A percentile compares a stretch with the other conserved stretches of the same genome.
Evolutionary conservation across 1,139 yeast species (phyloP).

Genomic region (Oligophagozyma castellii): DNA sequence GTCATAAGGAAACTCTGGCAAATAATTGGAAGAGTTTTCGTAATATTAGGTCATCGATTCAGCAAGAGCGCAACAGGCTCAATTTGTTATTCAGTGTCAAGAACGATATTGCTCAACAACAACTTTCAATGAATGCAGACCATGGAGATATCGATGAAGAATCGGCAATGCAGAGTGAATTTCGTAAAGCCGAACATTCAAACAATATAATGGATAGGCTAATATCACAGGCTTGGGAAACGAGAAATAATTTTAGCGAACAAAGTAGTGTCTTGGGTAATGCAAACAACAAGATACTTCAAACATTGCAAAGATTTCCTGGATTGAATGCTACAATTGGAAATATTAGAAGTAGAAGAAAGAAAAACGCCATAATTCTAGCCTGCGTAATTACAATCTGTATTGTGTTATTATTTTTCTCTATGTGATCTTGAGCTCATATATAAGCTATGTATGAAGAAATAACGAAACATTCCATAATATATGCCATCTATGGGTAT

Average conservation of each 20-base stretch:
- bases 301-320: slow-evolving; percentile 56
- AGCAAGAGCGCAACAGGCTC: slow-evolving; percentile 62
- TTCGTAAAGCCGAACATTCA: slow-evolving; percentile 58
- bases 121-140: slow-evolving; percentile 18
- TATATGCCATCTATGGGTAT: not conserved
- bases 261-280: slow-evolving; percentile 54
- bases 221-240: slow-evolving; percentile 71
- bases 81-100: slow-evolving; percentile 67
- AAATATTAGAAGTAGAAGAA: slow-evolving; percentile 77
- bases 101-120: slow-evolving; percentile 42
- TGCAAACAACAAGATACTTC: slow-evolving; percentile 52
- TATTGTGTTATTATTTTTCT: slow-evolving; percentile 52
- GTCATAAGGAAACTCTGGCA: slow-evolving; percentile 64
- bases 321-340: slow-evolving; percentile 67
- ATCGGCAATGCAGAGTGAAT: slow-evolving; percentile 66
- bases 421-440: slow-evolving; percentile 23
- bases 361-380: slow-evolving; percentile 76
- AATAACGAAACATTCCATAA: not conserved
- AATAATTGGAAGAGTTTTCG: slow-evolving; percentile 57
- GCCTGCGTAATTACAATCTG: slow-evolving; percentile 64
- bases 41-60: slow-evolving; percentile 44
- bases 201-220: slow-evolving; percentile 68
- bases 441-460: not conserved
- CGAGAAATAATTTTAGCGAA: slow-evolving; percentile 68
- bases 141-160: slow-evolving; percentile 24